Evolutionary conservation across 2,329 filamentous ascomycete genomes (phyloP), one percentile per base, ranked within the genome.

Genomic region (Diplodia sapinea): DNA sequence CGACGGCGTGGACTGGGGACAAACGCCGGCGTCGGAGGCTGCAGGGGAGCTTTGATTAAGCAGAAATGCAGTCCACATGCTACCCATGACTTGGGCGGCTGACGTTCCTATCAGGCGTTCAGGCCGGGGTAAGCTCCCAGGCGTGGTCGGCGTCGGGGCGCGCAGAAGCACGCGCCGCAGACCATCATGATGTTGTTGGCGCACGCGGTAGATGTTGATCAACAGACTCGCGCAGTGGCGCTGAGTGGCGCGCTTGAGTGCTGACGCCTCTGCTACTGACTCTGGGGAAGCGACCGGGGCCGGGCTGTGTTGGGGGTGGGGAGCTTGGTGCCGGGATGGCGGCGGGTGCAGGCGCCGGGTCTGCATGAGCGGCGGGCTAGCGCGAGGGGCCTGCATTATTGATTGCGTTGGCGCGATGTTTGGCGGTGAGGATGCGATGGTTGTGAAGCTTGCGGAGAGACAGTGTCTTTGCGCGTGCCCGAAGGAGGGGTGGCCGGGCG

Each of bases 71-170:
- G 43, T 26, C 26, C 26, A 23, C 47, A 38, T 51, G 31, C 23
- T 43, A 65, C 62, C 63, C 63, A 65, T 66, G 64, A 66, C 64
- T 54, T 59, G 54, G 52, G 38, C 64, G 52, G 55, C 36, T 66
- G 64, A 66, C 64, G 31, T 47, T 51, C 59, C 59, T 63, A 63
- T 63, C 59, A 33, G 59, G 47, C 29, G 17, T 15, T 12, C 59
- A 63, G 59, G n/a, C 59, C 59, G 59, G 59, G 59, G 29, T 47
- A 29, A 47, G 55, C n/a, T 15, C 36, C 36, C 29, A 23, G 29
- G 4, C 40, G 20, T 23, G 36, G 11, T 43, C 7, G 55, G 55
- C 43, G 31, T 1, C 26, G 56, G 29, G 57, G 57, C 17, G 57
- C 43, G 47, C n/a, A 38, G 59, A 63, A 38, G 29, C 59, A 63